Evolutionary conservation across 768 basidiomycete genomes (phyloP), one percentile per base, ranked within the genome.

Genomic region (Holtermannia corniformis): DNA sequence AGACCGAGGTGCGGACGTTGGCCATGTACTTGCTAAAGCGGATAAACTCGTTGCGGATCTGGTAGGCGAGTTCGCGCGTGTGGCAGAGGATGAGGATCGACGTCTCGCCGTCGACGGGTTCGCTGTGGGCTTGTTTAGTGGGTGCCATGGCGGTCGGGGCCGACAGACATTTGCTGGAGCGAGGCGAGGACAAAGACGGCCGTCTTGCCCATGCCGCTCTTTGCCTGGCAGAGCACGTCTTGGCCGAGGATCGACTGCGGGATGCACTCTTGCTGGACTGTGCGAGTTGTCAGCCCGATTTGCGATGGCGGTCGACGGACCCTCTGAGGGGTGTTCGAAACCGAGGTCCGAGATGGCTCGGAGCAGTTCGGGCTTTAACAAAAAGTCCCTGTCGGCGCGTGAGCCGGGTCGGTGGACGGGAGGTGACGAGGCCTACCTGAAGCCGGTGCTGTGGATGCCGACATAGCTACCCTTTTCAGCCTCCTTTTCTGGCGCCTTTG

Each of bases 21-120:
- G 95, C 92, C 93, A 97, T 97, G 78, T 96, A 99, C 80, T 97
- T 97, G 64, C 88, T 87, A 75, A 99, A 99, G 49, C 95, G 90
- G 51, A 86, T 82, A 78, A 97, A 99, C 77, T 99, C 95, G 77
- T 99, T 99, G 80, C 93, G 91, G 76, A 99, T 99, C 78, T 99
- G 95, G 78, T 90, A 99, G 48, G 95, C 95, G 55, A 99, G 80
- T 78, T 99, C 95, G 64, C 95, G 88, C 24, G 95, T 99, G 78
- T 99, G 95, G 76, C 95, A 99, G 55, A 99, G 82, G 65, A 99
- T 92, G 67, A 99, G 79, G 61, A 96, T 93, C 47, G 90, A 88
- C 51, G 97, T 92, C 75, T 97, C 92, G 73, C 95, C 95, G 67
- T 93, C 86, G 56, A 95, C 88, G 46, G 95, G 93, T 72, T 99